Evolutionary conservation across 805 yeast genomes (phyloP), one percentile per base, ranked within the genome.

Genomic region (Suhomyces tanzawaensis): DNA sequence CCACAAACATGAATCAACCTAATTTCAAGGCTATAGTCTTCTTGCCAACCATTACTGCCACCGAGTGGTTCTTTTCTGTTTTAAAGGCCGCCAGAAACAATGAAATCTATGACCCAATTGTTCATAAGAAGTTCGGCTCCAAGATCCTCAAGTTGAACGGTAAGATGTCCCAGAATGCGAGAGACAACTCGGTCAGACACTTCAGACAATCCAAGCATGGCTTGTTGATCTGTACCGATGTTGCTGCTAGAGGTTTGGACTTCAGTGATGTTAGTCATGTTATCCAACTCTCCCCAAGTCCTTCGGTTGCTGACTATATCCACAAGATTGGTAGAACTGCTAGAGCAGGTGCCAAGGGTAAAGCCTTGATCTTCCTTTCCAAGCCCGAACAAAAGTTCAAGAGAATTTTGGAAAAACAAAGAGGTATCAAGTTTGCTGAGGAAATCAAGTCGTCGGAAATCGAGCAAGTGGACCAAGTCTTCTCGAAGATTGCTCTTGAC

Each of bases 321-420:
- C 98, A 91, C 65, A 82, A 95, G 62, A 82, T 91, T 55, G 98
- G 98, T 43, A 82, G 98, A 72, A 91, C 97, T 12, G 98, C 95
- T 29, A 80, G 98, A 66, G 95, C 90, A 39, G 96, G 96, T 40
- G 74, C 75, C 41, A 66, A 71, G 17, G 98, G 98, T 45, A 69
- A 73, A 34, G 85, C 96, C 4, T 60, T 77, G 12, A 58, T 85
- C 41, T 81, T 78, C 55, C 52, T 80, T 33, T 68, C 83, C 21
- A 60, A 71, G 45, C 60, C 66, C 34, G 95, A 89, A 58, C 48
- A 62, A 25, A 72, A 73, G 23, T 89, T 78, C 58, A 60, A 79
- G 27, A 59, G 63, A 27, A 63, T 66, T 2, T 71, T 87, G 52
- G 58, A 51, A 23, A 46, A 63, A 33, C 58, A 71, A 40, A 77